phyloP scores from a whole-genome alignment of 306 rosid genomes.

The Cicer cuneatum region DNA sequence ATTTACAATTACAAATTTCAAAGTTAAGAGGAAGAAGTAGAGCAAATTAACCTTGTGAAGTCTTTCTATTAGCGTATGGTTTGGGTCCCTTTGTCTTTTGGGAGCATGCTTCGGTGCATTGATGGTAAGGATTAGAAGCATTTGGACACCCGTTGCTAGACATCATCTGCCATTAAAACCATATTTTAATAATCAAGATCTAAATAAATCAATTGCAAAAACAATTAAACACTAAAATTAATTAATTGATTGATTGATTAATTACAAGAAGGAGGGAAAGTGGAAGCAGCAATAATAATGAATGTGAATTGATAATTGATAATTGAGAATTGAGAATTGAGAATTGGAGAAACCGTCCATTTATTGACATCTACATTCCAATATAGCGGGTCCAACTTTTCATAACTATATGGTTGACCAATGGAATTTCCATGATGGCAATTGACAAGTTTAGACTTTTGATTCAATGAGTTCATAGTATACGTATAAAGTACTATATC shows the following conservation, averaged over 20 bases:
- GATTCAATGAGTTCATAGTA: too few species aligned
- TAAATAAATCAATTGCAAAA: too few species aligned
- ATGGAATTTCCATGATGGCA: slow-evolving; percentile 19
- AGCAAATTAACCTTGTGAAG: slow-evolving; percentile 53
- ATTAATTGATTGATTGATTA: too few species aligned
- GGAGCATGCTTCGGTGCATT: slow-evolving; percentile 72
- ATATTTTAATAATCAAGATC: background rate
- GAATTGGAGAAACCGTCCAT: slow-evolving; percentile 8
- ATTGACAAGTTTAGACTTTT: slow-evolving; percentile 13
- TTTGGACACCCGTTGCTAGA: slow-evolving; percentile 38
- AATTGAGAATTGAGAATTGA: slow-evolving; percentile 15
- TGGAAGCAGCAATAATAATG: background rate
- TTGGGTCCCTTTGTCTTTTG: slow-evolving; percentile 58
- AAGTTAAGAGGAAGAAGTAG: background rate
- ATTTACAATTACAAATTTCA: too few species aligned
- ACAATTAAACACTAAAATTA: background rate
- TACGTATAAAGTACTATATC: too few species aligned
- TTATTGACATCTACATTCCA: background rate
- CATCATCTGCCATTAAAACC: background rate
- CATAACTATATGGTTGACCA: slow-evolving; percentile 31
- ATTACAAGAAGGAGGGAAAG: background rate
- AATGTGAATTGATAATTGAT: background rate
- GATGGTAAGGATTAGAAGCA: slow-evolving; percentile 80
- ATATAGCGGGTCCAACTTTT: background rate
- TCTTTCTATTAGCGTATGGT: slow-evolving; percentile 49